A percentile compares a stretch with the other conserved stretches of the same genome.
Conservation (phyloP, 2,329 filamentous ascomycete genomes). For the Westerdykella sp. region DNA sequence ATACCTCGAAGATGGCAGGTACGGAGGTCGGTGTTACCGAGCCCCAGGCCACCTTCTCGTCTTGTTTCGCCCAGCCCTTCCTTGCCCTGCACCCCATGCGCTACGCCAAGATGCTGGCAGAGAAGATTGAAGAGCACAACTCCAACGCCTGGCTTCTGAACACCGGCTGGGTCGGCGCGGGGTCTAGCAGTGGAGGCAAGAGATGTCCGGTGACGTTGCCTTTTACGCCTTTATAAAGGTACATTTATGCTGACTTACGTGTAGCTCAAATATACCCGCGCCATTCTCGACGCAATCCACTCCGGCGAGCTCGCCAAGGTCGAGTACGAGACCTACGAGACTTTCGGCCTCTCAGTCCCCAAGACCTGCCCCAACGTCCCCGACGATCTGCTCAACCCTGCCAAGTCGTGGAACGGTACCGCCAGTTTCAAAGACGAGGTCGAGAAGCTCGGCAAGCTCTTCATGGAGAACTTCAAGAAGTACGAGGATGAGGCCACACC, state of each 20-base stretch:
- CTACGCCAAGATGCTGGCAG: conserved; percentile 96
- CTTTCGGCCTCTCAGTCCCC: conserved; percentile 96
- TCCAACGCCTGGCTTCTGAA: conserved; percentile 98
- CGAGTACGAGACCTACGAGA: conserved; percentile 90
- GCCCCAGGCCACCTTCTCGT: conserved; percentile 97
- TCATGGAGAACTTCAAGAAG: conserved; percentile 97
- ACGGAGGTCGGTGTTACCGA: conserved; percentile 96
- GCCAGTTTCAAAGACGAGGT: conserved; percentile 84
- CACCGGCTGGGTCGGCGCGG: conserved; percentile 94
- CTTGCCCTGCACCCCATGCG: conserved; percentile 97
- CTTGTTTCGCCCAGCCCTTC: conserved; percentile 99
- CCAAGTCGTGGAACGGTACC: conserved; percentile 80
- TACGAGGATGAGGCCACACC: conserved; percentile 68
- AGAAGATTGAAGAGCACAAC: conserved; percentile 94
- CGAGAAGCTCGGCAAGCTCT: conserved; percentile 79
- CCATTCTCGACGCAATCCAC: conserved; percentile 97
- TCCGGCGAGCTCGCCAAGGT: conserved; percentile 87
- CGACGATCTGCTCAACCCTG: conserved; percentile 87
- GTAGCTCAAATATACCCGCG: conserved; percentile 97
- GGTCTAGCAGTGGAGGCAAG: conserved; percentile 87
- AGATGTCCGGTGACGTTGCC: conserved; percentile 49
- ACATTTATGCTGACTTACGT: conserved; percentile 42
- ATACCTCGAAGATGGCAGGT: conserved; percentile 99
- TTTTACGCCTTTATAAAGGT: too few relatives aligned
- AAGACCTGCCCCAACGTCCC: conserved; percentile 86